Evolutionary conservation across 2,329 filamentous ascomycete species (phyloP).

Genomic region (Graphilbum fragrans): DNA sequence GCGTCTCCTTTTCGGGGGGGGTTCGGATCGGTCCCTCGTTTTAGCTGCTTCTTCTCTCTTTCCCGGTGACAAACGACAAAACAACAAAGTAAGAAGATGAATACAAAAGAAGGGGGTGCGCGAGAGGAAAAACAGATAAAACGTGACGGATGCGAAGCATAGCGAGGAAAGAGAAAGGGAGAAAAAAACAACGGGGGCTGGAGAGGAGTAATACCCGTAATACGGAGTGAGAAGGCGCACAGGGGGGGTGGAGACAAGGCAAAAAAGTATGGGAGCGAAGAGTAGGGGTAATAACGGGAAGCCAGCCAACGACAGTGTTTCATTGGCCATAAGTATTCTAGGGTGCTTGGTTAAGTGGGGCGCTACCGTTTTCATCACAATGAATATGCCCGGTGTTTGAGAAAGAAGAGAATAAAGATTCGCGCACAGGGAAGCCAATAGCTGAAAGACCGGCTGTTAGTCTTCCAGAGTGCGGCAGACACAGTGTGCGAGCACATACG

Average conservation of each 20-base stretch:
- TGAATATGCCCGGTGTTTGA: neutral
- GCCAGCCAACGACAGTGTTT: neutral
- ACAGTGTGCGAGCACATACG: too few species aligned
- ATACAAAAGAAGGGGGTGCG: constrained; percentile 3
- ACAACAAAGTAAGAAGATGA: constrained; percentile 4
- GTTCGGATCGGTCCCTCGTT: too few species aligned
- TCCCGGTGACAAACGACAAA: too few species aligned
- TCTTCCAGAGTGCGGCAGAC: too few species aligned
- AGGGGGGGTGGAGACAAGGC: neutral
- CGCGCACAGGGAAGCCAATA: too few species aligned
- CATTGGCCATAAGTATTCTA: neutral
- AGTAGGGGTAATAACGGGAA: neutral
- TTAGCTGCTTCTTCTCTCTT: too few species aligned
- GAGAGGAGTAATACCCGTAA: neutral
- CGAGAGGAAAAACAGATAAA: constrained; percentile 1
- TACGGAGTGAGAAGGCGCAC: constrained; percentile 1
- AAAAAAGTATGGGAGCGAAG: neutral
- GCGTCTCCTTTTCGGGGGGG: too few species aligned
- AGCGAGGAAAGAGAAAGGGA: neutral
- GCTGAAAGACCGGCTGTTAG: too few species aligned
- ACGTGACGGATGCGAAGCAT: neutral
- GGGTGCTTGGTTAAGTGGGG: neutral
- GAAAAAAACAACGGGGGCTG: neutral
- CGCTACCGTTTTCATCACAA: neutral
- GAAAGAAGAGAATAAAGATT: too few species aligned